These are phyloP conservation scores for Trichoderma parareesei DNA, from an alignment of 495 filamentous ascomycete genomes.

Conservation along the genomic window DNA sequence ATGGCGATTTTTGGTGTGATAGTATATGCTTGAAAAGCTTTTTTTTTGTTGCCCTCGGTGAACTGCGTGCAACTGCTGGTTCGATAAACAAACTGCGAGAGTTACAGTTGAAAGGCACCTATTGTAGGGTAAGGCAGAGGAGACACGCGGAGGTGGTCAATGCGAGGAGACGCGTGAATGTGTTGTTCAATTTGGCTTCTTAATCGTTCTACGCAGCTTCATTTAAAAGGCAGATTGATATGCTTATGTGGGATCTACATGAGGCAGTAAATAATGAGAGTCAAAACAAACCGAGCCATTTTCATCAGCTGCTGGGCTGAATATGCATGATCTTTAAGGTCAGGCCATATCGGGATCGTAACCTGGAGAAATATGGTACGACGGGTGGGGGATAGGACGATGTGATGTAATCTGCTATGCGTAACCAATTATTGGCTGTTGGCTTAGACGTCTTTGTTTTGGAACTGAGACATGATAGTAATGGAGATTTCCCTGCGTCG, in stretches of 20 bases:
- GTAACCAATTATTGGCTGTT: not conserved
- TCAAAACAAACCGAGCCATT: not conserved
- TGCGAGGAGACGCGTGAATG: not conserved
- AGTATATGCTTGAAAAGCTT: not conserved
- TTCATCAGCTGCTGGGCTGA: not conserved
- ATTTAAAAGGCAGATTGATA: no score
- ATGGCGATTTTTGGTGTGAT: constrained; percentile 12
- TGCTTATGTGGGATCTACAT: no score
- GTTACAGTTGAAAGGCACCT: not conserved
- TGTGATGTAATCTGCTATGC: not conserved
- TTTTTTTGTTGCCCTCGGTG: no score
- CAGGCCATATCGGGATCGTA: constrained; percentile 7
- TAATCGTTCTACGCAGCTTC: not conserved
- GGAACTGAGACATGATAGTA: not conserved
- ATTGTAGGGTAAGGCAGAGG: not conserved
- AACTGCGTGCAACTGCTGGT: no score
- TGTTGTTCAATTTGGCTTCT: not conserved
- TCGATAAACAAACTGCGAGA: no score
- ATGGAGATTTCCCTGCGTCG: not conserved
- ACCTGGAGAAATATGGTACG: not conserved
- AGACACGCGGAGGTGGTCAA: not conserved
- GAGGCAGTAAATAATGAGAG: no score
- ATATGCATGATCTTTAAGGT: not conserved
- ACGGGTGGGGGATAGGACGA: not conserved
- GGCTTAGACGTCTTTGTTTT: not conserved